These are phyloP conservation scores for Neurospora sp. DNA, from an alignment of 495 filamentous ascomycete species.

Conservation along the genomic window DNA sequence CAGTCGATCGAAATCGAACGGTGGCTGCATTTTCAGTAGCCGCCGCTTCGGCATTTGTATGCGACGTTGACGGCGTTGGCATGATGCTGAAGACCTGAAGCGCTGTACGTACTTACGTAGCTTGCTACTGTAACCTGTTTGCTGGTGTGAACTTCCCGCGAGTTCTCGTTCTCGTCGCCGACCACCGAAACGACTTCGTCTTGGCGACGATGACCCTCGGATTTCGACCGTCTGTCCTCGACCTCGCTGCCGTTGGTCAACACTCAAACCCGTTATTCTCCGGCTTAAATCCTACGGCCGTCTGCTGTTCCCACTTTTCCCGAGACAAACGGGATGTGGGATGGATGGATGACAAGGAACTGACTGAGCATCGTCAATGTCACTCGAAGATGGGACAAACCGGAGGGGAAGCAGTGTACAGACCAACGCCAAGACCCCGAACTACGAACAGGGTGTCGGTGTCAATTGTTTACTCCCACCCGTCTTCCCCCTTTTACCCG, in stretches of 20 bases:
- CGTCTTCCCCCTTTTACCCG: background rate
- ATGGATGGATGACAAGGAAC: background rate
- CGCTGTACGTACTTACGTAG: background rate
- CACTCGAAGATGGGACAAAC: background rate
- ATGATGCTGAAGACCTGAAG: background rate
- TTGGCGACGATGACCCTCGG: background rate
- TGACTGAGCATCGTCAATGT: background rate
- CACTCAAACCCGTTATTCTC: background rate
- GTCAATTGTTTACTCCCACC: background rate
- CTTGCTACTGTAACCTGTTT: background rate
- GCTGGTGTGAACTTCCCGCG: background rate
- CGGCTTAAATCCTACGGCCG: background rate
- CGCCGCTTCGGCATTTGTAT: background rate
- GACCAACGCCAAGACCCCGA: background rate
- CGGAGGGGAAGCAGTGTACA: background rate
- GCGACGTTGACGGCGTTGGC: background rate
- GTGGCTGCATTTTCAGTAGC: background rate
- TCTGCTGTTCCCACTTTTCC: background rate
- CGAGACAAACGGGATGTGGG: background rate
- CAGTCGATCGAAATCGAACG: background rate
- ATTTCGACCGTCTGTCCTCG: background rate
- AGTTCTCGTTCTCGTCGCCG: background rate
- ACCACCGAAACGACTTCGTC: background rate
- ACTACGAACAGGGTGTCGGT: background rate
- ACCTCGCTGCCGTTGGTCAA: background rate